Evolutionary conservation across 495 filamentous ascomycete genomes (phyloP).

Genomic region (Penicillium verhagenii): DNA sequence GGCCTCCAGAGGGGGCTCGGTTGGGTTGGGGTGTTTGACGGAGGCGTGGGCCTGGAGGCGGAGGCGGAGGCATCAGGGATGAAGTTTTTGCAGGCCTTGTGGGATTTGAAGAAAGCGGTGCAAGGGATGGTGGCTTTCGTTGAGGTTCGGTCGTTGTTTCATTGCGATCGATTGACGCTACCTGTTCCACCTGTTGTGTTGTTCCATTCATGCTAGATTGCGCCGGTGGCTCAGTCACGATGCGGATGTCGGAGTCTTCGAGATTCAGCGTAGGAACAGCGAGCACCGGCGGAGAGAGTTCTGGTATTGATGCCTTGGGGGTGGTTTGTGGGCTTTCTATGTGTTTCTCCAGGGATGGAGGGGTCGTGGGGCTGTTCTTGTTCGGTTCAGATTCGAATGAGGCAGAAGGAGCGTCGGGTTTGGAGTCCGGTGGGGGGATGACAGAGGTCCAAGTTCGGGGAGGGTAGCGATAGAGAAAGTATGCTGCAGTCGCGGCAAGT

Average conservation of each 20-base stretch:
- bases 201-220: conserved; percentile 12
- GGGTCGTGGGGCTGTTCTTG: conserved; percentile 5
- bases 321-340: conserved; percentile 44
- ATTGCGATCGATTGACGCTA: conserved; percentile 4
- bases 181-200: neutral
- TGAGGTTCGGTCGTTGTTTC: neutral
- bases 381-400: conserved; percentile 12
- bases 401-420: conserved; percentile 14
- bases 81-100: conserved; percentile 20
- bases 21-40: conserved; percentile 25
- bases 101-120: conserved; percentile 9
- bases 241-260: conserved; percentile 7
- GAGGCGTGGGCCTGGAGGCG: conserved; percentile 32
- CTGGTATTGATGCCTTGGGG: conserved; percentile 45
- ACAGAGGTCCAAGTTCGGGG: conserved; percentile 21
- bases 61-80: conserved; percentile 41
- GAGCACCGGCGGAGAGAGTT: conserved; percentile 22
- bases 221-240: conserved; percentile 8
- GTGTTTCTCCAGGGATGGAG: conserved; percentile 13
- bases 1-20: conserved; percentile 10
- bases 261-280: conserved; percentile 36
- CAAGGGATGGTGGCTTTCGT: neutral
- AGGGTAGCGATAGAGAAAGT: conserved; percentile 33
- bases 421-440: conserved; percentile 20
- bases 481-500: conserved; percentile 31